A percentile compares a stretch with the other conserved stretches of the same genome.
Conservation (phyloP, 495 filamentous ascomycete species). For the Hypoxylon crocopeplum region DNA sequence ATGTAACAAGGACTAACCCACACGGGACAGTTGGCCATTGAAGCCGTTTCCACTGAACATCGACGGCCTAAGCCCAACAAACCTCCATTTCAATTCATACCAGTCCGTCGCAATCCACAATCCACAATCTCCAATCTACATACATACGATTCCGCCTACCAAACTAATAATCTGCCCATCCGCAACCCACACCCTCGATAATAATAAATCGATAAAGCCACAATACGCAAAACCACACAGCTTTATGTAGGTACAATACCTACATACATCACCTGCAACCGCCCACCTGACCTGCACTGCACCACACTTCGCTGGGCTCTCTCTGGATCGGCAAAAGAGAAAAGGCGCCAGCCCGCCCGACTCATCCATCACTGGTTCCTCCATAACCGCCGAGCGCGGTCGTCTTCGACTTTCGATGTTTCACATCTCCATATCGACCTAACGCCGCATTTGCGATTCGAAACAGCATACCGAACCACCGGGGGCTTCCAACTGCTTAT, state of each 20-base stretch:
- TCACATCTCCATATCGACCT: slow-evolving; percentile 25
- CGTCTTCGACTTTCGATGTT: slow-evolving; percentile 30
- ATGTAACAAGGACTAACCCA: slow-evolving; percentile 35
- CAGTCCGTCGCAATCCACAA: slow-evolving; percentile 17
- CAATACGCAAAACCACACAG: slow-evolving; percentile 8
- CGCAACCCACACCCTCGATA: slow-evolving; percentile 20
- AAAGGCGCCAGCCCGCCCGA: slow-evolving; percentile 20
- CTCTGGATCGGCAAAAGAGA: slow-evolving; percentile 12
- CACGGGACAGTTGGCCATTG: slow-evolving; percentile 22
- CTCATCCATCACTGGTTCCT: slow-evolving; percentile 2
- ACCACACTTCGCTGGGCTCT: not conserved
- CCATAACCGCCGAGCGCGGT: slow-evolving; percentile 28
- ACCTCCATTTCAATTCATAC: slow-evolving; percentile 5
- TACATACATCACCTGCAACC: slow-evolving; percentile 6
- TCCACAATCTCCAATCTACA: slow-evolving; percentile 5
- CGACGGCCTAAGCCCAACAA: slow-evolving; percentile 29
- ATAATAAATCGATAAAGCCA: slow-evolving; percentile 24
- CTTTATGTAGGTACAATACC: slow-evolving; percentile 22
- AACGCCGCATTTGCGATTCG: slow-evolving; percentile 23
- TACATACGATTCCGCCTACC: too few relatives aligned
- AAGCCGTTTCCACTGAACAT: slow-evolving; percentile 17
- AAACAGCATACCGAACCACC: slow-evolving; percentile 13
- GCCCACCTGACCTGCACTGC: slow-evolving; percentile 27
- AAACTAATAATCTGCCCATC: slow-evolving; percentile 4
- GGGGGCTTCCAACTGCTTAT: slow-evolving; percentile 12